Conservation (phyloP, 1,284 basidiomycete genomes). For the Sanghuangporus weigelae region DNA sequence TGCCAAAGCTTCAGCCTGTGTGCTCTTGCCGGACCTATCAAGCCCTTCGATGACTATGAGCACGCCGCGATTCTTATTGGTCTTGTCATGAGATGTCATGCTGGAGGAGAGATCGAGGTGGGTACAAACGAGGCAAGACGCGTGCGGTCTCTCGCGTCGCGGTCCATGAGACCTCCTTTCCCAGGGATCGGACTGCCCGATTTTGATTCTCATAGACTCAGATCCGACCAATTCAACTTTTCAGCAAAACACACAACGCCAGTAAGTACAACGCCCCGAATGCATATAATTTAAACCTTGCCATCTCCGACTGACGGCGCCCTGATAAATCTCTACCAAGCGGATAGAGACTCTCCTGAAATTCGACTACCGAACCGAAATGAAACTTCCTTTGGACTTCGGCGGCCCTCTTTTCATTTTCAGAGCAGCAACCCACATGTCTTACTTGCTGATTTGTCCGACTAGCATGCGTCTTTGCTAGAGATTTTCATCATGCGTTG, state of each 20-base stretch:
- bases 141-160: neutral
- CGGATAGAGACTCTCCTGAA: neutral
- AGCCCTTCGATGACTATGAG: conserved; percentile 93
- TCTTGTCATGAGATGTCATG: neutral
- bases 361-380: neutral
- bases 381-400: neutral
- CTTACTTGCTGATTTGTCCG: neutral
- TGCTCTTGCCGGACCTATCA: conserved; percentile 91
- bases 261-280: neutral
- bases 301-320: neutral
- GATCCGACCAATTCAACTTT: too few species aligned
- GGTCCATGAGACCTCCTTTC: conserved; percentile 2
- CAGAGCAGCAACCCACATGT: too few species aligned
- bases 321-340: neutral
- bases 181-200: neutral
- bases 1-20: conserved; percentile 67
- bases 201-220: neutral
- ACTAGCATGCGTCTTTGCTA: neutral
- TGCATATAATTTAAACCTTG: neutral
- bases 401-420: neutral
- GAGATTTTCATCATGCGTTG: neutral
- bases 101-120: neutral
- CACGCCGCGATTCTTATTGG: conserved; percentile 50
- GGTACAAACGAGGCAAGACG: neutral
- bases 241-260: too few species aligned